phyloP scores from a whole-genome alignment of 176 grass and related monocot genomes.

The Aegilops bicornis region DNA sequence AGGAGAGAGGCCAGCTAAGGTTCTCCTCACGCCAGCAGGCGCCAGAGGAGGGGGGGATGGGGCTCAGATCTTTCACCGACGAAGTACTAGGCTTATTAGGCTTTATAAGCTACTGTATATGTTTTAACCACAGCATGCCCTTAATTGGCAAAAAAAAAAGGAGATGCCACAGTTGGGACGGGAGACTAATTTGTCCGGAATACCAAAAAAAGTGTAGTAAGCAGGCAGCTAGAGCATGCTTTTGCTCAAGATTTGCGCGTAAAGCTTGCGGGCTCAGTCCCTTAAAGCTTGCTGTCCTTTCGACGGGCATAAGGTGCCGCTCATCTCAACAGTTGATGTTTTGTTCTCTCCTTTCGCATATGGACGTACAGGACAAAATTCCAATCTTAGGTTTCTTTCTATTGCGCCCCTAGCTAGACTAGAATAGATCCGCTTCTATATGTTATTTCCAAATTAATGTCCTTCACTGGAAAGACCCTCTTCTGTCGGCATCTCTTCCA shows the following conservation, averaged over 20 bases:
- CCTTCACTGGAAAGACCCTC: too few species aligned
- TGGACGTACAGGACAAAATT: constrained; percentile 3
- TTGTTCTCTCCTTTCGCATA: background rate
- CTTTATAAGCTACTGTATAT: background rate
- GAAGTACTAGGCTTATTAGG: too few species aligned
- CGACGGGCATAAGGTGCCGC: constrained; percentile 1
- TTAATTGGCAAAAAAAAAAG: background rate
- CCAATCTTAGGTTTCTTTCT: constrained; percentile 4
- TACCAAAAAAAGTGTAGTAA: background rate
- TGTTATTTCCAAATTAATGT: too few species aligned
- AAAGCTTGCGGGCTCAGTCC: background rate
- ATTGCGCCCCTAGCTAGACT: background rate
- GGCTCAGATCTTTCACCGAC: too few species aligned
- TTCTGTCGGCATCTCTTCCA: too few species aligned
- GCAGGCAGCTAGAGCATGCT: background rate
- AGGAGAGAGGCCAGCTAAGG: too few species aligned
- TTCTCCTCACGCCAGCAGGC: too few species aligned
- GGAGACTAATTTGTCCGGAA: background rate
- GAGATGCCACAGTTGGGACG: too few species aligned
- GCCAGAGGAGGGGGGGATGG: too few species aligned
- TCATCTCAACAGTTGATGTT: background rate
- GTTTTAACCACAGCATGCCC: background rate
- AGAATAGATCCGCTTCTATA: too few species aligned
- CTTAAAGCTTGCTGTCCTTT: constrained; percentile 39
- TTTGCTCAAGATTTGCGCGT: background rate